Evolutionary conservation across 345 rosid genomes (phyloP).

Genomic region (Heritiera littoralis): DNA sequence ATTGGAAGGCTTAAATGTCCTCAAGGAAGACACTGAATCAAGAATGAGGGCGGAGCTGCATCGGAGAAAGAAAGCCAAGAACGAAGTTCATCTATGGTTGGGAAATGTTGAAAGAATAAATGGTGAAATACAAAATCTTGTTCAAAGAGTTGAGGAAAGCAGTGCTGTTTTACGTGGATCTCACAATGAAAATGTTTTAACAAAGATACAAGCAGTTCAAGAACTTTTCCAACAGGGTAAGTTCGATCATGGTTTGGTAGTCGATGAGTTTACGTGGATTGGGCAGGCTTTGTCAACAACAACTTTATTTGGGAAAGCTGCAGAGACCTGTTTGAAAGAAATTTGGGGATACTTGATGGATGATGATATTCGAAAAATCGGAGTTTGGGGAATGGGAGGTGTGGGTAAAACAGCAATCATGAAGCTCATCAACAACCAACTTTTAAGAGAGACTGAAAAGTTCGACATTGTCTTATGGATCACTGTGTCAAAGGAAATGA

Average conservation of each 20-base stretch:
- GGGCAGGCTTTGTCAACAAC: neutral
- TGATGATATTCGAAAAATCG: neutral
- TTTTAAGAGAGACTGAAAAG: neutral
- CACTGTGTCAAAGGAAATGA: neutral
- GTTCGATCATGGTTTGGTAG: neutral
- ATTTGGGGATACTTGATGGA: slow-evolving; percentile 17
- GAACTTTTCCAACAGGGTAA: neutral
- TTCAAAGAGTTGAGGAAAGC: neutral
- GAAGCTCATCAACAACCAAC: neutral
- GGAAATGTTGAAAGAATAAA: neutral
- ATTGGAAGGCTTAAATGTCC: too few relatives aligned
- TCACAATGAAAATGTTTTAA: neutral
- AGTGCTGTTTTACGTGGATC: neutral
- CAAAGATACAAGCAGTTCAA: neutral
- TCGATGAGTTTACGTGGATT: neutral
- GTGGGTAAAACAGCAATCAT: slow-evolving; percentile 13
- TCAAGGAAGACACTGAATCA: too few relatives aligned
- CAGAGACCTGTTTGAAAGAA: neutral
- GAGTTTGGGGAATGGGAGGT: slow-evolving; percentile 30
- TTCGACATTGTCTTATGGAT: neutral
- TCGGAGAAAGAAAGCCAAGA: neutral
- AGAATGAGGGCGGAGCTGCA: neutral
- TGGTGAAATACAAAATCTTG: neutral
- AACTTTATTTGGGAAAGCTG: neutral
- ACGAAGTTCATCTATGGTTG: neutral